phyloP scores from a whole-genome alignment of 768 basidiomycete genomes.

The Trametopsis cervina region DNA sequence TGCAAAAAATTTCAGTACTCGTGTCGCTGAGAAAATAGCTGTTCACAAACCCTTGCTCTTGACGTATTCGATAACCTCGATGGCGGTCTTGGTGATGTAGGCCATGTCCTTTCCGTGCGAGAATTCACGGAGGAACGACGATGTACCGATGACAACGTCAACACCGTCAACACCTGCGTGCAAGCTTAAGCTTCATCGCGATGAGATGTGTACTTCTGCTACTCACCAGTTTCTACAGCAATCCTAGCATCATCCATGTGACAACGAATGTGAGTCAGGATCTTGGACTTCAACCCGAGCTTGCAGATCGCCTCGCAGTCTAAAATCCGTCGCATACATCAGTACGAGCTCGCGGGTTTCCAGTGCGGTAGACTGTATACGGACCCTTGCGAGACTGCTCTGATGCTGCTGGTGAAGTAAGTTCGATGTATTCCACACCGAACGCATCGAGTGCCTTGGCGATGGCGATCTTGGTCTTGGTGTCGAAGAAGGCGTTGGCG shows the following conservation, averaged over 20 bases:
- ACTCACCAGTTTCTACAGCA: slow-evolving; percentile 89
- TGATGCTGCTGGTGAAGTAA: slow-evolving; percentile 96
- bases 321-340: too few relatives aligned
- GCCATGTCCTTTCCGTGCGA: slow-evolving; percentile 99
- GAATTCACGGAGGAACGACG: slow-evolving; percentile 98
- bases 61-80: slow-evolving; percentile 98
- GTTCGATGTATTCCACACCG: slow-evolving; percentile 98
- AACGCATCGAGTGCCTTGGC: slow-evolving; percentile 97
- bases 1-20: slow-evolving; percentile 4
- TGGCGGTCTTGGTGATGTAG: slow-evolving; percentile 98
- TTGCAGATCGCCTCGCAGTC: slow-evolving; percentile 99
- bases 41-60: slow-evolving; percentile 89
- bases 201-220: not conserved
- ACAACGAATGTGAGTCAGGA: slow-evolving; percentile 97
- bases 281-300: slow-evolving; percentile 93
- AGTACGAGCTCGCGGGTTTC: too few relatives aligned
- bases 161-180: slow-evolving; percentile 61
- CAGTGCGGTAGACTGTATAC: slow-evolving; percentile 1
- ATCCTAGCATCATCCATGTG: slow-evolving; percentile 99
- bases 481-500: slow-evolving; percentile 99
- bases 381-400: slow-evolving; percentile 70
- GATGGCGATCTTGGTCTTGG: slow-evolving; percentile 99
- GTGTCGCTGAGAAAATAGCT: too few relatives aligned
- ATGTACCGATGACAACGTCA: slow-evolving; percentile 98
- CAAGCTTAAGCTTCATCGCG: not conserved